Percentiles rank a stretch among this genome's conserved stretches.
These are phyloP conservation scores for Lentinula sp. DNA, from an alignment of 768 basidiomycete genomes.

Conservation along the genomic window DNA sequence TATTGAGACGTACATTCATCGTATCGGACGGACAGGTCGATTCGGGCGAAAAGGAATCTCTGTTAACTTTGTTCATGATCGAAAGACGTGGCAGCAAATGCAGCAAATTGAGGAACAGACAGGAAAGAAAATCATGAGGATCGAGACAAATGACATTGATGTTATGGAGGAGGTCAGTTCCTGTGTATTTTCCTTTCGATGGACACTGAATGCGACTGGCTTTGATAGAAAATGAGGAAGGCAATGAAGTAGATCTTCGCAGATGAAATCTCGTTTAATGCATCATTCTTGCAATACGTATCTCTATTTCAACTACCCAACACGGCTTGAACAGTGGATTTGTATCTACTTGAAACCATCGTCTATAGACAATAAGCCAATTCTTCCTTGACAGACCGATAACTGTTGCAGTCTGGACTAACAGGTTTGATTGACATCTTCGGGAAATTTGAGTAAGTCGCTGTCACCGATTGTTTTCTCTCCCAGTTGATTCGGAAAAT, in stretches of 20 bases:
- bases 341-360: no score
- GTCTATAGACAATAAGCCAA: no score
- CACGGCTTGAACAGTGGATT: background rate
- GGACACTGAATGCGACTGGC: constrained; percentile 2
- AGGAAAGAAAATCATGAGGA: constrained; percentile 72
- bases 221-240: constrained; percentile 71
- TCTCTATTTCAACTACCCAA: background rate
- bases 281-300: background rate
- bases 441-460: background rate
- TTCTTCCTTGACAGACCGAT: no score
- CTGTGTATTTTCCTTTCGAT: constrained; percentile 2
- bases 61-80: constrained; percentile 95
- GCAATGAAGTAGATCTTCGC: constrained; percentile 51
- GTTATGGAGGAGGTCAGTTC: constrained; percentile 83
- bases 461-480: background rate
- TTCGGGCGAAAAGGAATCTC: constrained; percentile 97
- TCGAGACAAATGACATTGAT: constrained; percentile 87
- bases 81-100: constrained; percentile 84
- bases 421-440: no score
- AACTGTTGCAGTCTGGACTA: no score
- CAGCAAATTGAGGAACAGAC: constrained; percentile 79
- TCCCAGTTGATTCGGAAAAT: background rate
- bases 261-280: background rate
- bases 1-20: constrained; percentile 95
- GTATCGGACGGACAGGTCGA: constrained; percentile 96